Evolutionary conservation across 2,329 filamentous ascomycete genomes (phyloP).

Genomic region (Exophiala mesophila): DNA sequence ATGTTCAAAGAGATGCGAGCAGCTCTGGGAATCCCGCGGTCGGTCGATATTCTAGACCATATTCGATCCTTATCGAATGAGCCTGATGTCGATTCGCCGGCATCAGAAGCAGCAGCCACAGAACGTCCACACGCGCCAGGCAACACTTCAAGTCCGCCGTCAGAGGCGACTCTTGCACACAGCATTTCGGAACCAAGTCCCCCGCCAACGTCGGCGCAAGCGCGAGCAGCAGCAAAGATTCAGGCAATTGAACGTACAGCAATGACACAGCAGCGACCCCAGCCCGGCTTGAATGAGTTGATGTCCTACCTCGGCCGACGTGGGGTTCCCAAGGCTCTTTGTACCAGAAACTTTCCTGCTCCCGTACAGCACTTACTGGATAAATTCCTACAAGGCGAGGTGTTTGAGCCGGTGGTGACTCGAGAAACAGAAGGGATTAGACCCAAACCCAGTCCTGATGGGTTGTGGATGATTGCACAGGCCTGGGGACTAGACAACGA

Average conservation of each 20-base stretch:
- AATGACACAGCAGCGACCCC: constrained; percentile 74
- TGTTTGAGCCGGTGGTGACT: constrained; percentile 25
- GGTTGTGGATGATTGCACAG: constrained; percentile 24
- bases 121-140: constrained; percentile 43
- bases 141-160: constrained; percentile 6
- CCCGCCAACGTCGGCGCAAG: constrained; percentile 17
- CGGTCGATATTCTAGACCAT: constrained; percentile 81
- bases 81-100: constrained; percentile 28
- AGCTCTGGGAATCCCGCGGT: constrained; percentile 66
- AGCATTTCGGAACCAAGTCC: constrained; percentile 22
- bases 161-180: constrained; percentile 11
- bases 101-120: background rate
- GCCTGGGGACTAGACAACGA: constrained; percentile 20
- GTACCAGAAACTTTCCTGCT: constrained; percentile 85
- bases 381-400: constrained; percentile 19
- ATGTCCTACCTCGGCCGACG: constrained; percentile 72
- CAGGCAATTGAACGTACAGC: constrained; percentile 72
- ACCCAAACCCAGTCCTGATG: constrained; percentile 26
- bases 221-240: constrained; percentile 64
- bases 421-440: constrained; percentile 23
- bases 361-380: constrained; percentile 39
- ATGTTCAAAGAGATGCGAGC: constrained; percentile 88
- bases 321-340: constrained; percentile 71
- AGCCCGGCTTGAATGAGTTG: constrained; percentile 70
- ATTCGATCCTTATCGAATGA: constrained; percentile 66